phyloP scores from a whole-genome alignment of 371 early-diverging fungal species.

The Syncephalastrum contaminatum region DNA sequence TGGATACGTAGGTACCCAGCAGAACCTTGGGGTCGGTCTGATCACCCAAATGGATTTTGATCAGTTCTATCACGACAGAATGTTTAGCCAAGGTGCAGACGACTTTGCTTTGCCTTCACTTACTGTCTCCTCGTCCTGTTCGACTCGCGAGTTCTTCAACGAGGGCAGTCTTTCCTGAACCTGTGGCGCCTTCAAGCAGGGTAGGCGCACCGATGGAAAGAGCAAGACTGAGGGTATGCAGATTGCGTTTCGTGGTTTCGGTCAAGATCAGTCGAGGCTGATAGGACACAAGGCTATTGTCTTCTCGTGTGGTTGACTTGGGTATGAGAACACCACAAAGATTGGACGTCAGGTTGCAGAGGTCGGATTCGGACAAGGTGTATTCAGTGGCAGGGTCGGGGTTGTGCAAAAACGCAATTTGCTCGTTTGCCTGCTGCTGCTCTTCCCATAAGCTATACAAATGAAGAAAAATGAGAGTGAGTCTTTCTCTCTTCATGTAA shows the following conservation, averaged over 20 bases:
- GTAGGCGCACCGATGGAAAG: slow-evolving; percentile 87
- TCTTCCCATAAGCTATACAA: slow-evolving; percentile 41
- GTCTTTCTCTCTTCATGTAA: too few relatives aligned
- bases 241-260: slow-evolving; percentile 68
- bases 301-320: slow-evolving; percentile 17
- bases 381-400: slow-evolving; percentile 27
- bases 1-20: slow-evolving; percentile 95
- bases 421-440: slow-evolving; percentile 37
- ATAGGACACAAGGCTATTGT: slow-evolving; percentile 14
- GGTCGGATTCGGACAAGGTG: slow-evolving; percentile 39
- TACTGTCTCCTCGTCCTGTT: slow-evolving; percentile 57
- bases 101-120: slow-evolving; percentile 1
- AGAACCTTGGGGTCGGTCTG: slow-evolving; percentile 97
- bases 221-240: slow-evolving; percentile 80
- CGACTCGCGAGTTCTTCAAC: slow-evolving; percentile 87
- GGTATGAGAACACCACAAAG: slow-evolving; percentile 65
- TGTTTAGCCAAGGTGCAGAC: not conserved
- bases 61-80: slow-evolving; percentile 56
- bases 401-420: slow-evolving; percentile 36
- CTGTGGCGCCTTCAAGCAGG: slow-evolving; percentile 91
- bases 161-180: slow-evolving; percentile 95
- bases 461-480: not conserved
- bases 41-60: slow-evolving; percentile 98
- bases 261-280: slow-evolving; percentile 66
- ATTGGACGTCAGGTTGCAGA: slow-evolving; percentile 58